phyloP scores from a whole-genome alignment of 441 rosid genomes.

The Rhodomyrtus psidioides region DNA sequence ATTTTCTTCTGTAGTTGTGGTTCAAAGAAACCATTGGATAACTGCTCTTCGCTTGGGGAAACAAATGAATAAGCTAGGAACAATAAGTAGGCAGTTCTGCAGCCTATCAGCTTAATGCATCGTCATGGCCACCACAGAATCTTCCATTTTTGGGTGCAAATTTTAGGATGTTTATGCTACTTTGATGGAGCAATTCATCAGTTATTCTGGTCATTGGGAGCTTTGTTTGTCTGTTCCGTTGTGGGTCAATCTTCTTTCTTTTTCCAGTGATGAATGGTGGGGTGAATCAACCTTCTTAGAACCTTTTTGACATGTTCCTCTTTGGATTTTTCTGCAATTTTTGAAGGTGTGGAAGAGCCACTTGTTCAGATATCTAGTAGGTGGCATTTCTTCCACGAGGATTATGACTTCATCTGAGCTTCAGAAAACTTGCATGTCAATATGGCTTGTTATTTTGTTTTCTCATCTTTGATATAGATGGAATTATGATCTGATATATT shows the following conservation, averaged over 20 bases:
- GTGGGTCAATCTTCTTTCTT: background rate
- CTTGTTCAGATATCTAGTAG: background rate
- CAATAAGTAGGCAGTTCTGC: background rate
- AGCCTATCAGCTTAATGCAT: background rate
- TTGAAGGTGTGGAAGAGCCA: background rate
- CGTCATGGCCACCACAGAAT: background rate
- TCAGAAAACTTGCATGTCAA: background rate
- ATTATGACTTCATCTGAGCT: background rate
- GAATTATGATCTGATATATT: background rate
- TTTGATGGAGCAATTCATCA: background rate
- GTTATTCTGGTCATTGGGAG: background rate
- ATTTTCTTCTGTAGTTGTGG: background rate
- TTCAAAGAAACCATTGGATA: background rate
- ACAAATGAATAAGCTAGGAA: background rate
- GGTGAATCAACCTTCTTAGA: background rate
- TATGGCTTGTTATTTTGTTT: background rate
- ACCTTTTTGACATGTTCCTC: background rate
- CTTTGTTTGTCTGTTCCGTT: background rate
- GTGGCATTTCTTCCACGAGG: too few relatives aligned
- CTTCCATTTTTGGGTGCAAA: background rate
- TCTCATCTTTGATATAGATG: background rate
- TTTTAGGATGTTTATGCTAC: background rate
- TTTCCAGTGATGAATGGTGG: background rate
- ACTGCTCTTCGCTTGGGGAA: background rate
- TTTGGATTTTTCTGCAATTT: background rate